These are phyloP conservation scores for Heliamphora pulchella DNA, from an alignment of 179 eudicot species.

Conservation along the genomic window DNA sequence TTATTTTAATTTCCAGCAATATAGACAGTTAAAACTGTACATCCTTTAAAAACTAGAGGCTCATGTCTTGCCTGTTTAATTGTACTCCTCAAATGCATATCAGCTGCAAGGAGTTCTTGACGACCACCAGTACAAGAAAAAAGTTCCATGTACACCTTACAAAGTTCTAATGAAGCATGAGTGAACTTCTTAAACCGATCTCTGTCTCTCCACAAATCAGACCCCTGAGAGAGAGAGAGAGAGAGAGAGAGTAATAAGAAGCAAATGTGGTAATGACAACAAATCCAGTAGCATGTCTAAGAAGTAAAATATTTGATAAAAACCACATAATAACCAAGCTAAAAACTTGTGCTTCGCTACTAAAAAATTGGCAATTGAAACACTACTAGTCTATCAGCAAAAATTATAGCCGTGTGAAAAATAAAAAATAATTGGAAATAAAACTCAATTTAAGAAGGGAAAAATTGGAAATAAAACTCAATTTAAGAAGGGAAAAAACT, in stretches of 20 bases:
- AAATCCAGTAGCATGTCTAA: background rate
- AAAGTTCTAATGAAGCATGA: constrained; percentile 80
- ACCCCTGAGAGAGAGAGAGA: constrained; percentile 40
- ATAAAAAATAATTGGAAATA: too few species aligned
- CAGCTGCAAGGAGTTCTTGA: constrained; percentile 67
- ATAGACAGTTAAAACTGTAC: background rate
- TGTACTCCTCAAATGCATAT: constrained; percentile 78
- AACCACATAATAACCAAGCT: too few species aligned
- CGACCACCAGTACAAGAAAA: constrained; percentile 42
- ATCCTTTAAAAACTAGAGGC: background rate
- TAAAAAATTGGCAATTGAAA: too few species aligned
- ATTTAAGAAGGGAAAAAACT: too few species aligned
- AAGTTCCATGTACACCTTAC: constrained; percentile 62
- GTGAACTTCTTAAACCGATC: constrained; percentile 73
- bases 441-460: too few species aligned
- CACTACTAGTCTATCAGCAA: too few species aligned
- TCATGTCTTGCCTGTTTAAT: constrained; percentile 58
- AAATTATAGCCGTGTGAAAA: too few species aligned
- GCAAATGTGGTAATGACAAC: background rate
- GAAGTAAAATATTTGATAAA: too few species aligned
- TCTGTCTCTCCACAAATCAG: constrained; percentile 74
- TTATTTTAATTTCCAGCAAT: too few species aligned
- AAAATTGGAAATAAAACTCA: too few species aligned
- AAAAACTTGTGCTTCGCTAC: too few species aligned
- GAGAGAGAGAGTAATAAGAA: background rate